A percentile compares a stretch with the other conserved stretches of the same genome.
Evolutionary conservation across 805 yeast species (phyloP).

Genomic region (Yamadazyma phyllophila): DNA sequence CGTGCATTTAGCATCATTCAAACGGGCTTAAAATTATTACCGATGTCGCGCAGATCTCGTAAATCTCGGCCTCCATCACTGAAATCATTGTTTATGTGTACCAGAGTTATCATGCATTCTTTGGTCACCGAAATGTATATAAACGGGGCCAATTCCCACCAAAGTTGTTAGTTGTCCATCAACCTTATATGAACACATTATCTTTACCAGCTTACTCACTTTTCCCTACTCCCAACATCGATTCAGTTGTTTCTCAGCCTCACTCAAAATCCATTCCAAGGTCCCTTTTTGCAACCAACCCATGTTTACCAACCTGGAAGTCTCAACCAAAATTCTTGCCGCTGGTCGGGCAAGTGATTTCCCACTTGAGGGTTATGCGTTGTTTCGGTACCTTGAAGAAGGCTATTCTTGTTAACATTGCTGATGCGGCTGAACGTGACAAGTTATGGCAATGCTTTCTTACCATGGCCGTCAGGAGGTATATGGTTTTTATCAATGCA

Average conservation of each 20-base stretch:
- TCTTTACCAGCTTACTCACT: neutral
- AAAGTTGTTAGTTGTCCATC: slow-evolving; percentile 1
- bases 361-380: slow-evolving; percentile 22
- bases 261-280: neutral
- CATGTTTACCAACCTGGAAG: neutral
- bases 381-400: slow-evolving; percentile 20
- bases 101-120: too few species aligned
- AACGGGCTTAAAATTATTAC: neutral
- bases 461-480: slow-evolving; percentile 21
- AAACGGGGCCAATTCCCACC: neutral
- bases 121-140: neutral
- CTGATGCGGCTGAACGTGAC: neutral
- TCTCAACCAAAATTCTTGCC: neutral
- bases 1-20: neutral
- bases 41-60: neutral
- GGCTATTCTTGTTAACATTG: slow-evolving; percentile 6
- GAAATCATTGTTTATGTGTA: too few species aligned
- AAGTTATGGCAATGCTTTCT: slow-evolving; percentile 21
- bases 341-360: neutral
- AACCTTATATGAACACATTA: slow-evolving; percentile 1
- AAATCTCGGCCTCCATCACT: neutral
- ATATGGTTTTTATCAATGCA: slow-evolving; percentile 19
- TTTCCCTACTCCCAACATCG: neutral
- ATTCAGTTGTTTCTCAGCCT: neutral
- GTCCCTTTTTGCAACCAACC: neutral